Base-by-base conservation (phyloP, 2,329 filamentous ascomycete species). In the Didymella arachidicola region DNA sequence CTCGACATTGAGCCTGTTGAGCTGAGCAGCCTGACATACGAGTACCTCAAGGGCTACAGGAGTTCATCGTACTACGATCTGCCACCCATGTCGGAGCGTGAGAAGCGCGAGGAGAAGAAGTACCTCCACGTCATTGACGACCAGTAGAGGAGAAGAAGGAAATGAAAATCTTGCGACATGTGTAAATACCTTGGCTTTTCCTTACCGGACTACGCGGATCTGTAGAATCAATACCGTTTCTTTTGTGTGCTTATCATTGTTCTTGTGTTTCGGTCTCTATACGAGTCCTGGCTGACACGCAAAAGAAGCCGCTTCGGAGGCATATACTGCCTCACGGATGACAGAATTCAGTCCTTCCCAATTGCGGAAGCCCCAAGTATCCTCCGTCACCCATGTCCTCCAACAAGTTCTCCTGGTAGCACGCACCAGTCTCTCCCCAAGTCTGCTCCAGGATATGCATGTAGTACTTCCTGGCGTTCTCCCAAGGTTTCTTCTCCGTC, bases 91-190 rank as follows among this genome's bases (percentile, higher is more conserved):
- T 97, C 94, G 32, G 94, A 97, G 82, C 91, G 90, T 79, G 95
- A 99, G 84, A 95, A 89, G 85, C 85, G 86, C 71, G 93, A 98
- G 79, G 93, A 98, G 80, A 95, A 89, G 86, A 95, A 97, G 84
- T 99, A 96, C 78, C 82, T 98, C 78, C 95, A 99, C 78, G 93
- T 99, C 59, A 67, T 78, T 49, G 76, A 78, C 41, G 73, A 77
- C 62, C 76, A 78, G 64, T 78, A 75, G 68, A 59, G 22, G 18
- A 19, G 39, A 47, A 44, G 16, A 45, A 43, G 50, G 47, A 52
- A 50, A 53, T 53, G 41, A 48, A 60, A 59, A 63, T 58, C 56
- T 60, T 60, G 55, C 48, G 55, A 58, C 47, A 27, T 60, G 57
- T 72, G 69, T 72, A 72, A 65, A 72, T 72, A 72, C 65, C 56